A percentile compares a stretch with the other conserved stretches of the same genome.
Evolutionary conservation across 2,329 filamentous ascomycete genomes (phyloP).

Genomic region (Raffaelea albimanens): DNA sequence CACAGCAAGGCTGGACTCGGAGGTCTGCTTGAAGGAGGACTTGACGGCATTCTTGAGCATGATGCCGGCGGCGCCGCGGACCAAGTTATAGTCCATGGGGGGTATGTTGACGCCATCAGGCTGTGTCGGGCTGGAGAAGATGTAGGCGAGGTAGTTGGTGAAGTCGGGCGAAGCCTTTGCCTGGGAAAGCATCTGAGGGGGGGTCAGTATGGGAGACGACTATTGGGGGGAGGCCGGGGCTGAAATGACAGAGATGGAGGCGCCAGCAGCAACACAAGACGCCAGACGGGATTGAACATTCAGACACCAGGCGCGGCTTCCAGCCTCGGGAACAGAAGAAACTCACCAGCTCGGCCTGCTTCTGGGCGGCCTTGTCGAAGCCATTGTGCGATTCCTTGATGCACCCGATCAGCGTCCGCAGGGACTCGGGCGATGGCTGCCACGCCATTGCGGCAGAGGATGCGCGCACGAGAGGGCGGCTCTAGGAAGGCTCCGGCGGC

Average conservation of each 20-base stretch:
- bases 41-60: conserved; percentile 94
- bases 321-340: not conserved
- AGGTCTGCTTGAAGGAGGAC: conserved; percentile 63
- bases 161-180: conserved; percentile 84
- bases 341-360: conserved; percentile 80
- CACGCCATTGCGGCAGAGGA: conserved; percentile 59
- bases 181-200: conserved; percentile 74
- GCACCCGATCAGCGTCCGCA: conserved; percentile 81
- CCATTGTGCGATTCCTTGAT: conserved; percentile 87
- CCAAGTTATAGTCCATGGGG: conserved; percentile 56
- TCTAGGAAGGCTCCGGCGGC: not conserved
- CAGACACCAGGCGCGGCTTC: no score
- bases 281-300: no score
- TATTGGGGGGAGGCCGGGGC: not conserved
- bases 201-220: not conserved
- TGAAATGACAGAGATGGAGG: not conserved
- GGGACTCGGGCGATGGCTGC: conserved; percentile 80
- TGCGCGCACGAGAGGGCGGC: no score
- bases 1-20: conserved; percentile 62
- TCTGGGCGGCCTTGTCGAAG: conserved; percentile 69
- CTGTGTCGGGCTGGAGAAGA: conserved; percentile 64
- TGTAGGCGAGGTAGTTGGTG: conserved; percentile 92
- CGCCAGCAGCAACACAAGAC: not conserved
- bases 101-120: conserved; percentile 52
- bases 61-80: conserved; percentile 80